Base-by-base conservation (phyloP, 345 rosid species). In the Citrus inodora region DNA sequence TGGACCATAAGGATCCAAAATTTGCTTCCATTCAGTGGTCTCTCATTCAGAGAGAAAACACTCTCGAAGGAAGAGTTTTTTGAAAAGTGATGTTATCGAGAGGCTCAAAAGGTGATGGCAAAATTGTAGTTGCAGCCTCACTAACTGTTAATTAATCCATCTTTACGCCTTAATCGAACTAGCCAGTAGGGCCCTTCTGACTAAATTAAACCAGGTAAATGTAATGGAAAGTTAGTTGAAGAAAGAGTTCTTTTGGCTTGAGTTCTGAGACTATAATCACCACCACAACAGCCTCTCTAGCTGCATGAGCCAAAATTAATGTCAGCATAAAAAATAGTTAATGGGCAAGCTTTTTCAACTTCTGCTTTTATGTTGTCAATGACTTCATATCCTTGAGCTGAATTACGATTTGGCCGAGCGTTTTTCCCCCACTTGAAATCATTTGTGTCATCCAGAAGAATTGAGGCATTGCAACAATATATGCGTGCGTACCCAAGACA, bases 41-140 rank as follows among this genome's bases (percentile, higher is more conserved):
- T 33, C 6, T 33, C 35, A 33, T 33, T 33, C 35, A 33, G 6
- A 33, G 35, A 33, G 35, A 33, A 33, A 33, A 33, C 6, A 33
- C 35, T 33, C 35, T 33, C 6, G 6, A 33, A 4, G 35, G 35
- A 33, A 33, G 35, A 33, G 32, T 28, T 28, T 28, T 28, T 28
- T 28, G 28, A 28, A 28, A 90, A 51, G 94, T 87, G 80, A 92
- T 88, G 65, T 88, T 87, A 64, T 76, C 88, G 2, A 92, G 73
- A 14, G 98, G 80, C 81, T 93, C 97, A 55, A 93, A 60, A 9
- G 97, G 97, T 2, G 94, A 85, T 9, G 97, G 98, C 38, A 95
- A 68, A 21, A 85, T 86, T 77, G 74, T 90, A 5, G 92, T 97
- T 33, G 92, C 90, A 71, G 87, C 83, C 53, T 91, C 78, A 59